Evolutionary conservation across 495 filamentous ascomycete species (phyloP), one percentile per base, ranked within the genome.

Genomic region (Astrocystis sublimbata): DNA sequence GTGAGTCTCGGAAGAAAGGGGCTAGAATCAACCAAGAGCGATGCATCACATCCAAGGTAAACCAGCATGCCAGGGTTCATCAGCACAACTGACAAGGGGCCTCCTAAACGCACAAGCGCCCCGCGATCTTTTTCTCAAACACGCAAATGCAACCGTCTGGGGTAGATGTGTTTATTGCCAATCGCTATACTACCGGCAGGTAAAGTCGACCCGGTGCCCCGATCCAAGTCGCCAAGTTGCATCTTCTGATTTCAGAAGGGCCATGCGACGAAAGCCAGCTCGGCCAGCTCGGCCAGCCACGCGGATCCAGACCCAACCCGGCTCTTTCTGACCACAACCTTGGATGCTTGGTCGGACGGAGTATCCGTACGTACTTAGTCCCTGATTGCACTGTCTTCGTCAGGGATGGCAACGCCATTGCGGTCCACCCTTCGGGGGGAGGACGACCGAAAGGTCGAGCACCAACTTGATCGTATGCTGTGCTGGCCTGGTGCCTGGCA

Each of bases 201-300:
- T 42, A 43, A 17, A 31, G 31, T 35, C 23, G 6, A 9, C 26
- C 54, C 26, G 17, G 40, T 57, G 21, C 26, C 54, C 40, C 54
- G 28, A 45, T 8, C 13, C 54, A 21, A 12, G 36, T 19, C 36
- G 24, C 13, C 13, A 28, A n/a, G 23, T 6, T 56, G 46, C 40
- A n/a, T 24, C 28, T 23, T 58, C 42, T 36, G 23, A 50, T 30
- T 49, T 59, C 15, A 59, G 45, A 60, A 52, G 35, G 36, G 43
- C 21, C 10, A 41, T 45, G 36, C 46, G 23, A 60, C 43, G 45
- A n/a, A 43, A 53, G 17, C 28, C 38, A 45, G 53, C 10, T n/a
- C n/a, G n/a, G n/a, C n/a, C n/a, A n/a, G n/a, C n/a, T n/a, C n/a
- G n/a, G n/a, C n/a, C n/a, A n/a, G n/a, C n/a, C n/a, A n/a, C n/a